Evolutionary conservation across 2,329 filamentous ascomycete genomes (phyloP), one percentile per base, ranked within the genome.

Genomic region (Exophiala sp.): DNA sequence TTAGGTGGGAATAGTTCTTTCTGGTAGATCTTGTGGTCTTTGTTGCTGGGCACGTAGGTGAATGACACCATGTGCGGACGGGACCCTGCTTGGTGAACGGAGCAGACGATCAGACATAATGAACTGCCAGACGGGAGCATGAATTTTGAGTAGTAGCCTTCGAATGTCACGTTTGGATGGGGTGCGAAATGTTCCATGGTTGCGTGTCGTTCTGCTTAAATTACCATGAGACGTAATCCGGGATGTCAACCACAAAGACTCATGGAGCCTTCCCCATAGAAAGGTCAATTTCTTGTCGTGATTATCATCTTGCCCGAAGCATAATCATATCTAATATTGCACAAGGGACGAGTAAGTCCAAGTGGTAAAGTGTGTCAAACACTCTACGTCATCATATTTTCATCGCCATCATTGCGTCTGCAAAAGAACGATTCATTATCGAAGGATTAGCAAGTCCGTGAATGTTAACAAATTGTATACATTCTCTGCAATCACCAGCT

Each of bases 91-190:
- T 41, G 2, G 24, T 21, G 47, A 4, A 50, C 47, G 1, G 47
- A 33, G 16, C 47, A 50, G 21, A 50, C 24, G 16, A 50, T 43
- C 7, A 50, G 38, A 24, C 32, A 34, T 21, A 50, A 5, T 8
- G 20, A 24, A 5, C 18, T 29, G 38, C 47, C 47, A 10, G 36
- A 20, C 1, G 36, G 10, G 7, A 50, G 39, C 1, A 21, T 32
- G 38, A 50, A 50, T 18, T 50, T 50, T 3, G 47, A 50, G 29
- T 42, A 50, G 21, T 50, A 50, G 16, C 47, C 47, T 32, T 50
- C 47, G 29, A 50, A 50, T 3, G 47, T 41, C n/a, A 38, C 18
- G 6, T 32, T 21, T 10, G 29, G 2, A 32, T 50, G 47, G 12
- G 47, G 47, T 43, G 32, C 33, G 21, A 42, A 50, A 11, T 50